Evolutionary conservation across 495 filamentous ascomycete species (phyloP).

Genomic region (Neurospora sp.): DNA sequence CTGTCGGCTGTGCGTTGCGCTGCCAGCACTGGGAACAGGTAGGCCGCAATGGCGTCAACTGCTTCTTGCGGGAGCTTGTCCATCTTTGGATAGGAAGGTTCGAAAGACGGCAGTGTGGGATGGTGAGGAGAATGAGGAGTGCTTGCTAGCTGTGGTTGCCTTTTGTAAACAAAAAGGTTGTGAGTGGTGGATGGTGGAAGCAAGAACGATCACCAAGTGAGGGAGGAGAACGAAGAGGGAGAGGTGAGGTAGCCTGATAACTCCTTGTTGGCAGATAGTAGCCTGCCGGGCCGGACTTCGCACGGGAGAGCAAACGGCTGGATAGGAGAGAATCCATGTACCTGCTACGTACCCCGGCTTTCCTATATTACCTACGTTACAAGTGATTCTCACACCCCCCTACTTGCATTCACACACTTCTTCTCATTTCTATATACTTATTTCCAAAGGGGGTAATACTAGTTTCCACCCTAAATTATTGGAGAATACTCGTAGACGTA

Average conservation of each 20-base stretch:
- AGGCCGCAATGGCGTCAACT: not conserved
- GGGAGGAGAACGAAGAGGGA: not conserved
- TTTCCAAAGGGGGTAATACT: no score
- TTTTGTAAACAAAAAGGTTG: not conserved
- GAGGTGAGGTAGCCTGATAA: not conserved
- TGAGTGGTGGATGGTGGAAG: not conserved
- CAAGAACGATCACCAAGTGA: not conserved
- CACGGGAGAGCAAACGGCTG: not conserved
- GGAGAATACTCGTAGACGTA: not conserved
- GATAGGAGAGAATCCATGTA: not conserved
- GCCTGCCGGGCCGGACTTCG: not conserved
- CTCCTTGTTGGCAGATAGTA: not conserved
- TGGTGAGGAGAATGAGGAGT: no score
- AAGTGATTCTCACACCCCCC: not conserved
- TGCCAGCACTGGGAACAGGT: not conserved
- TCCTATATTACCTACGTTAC: not conserved
- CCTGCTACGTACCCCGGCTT: not conserved
- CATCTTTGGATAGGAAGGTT: not conserved
- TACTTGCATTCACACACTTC: not conserved
- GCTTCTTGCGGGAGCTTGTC: not conserved
- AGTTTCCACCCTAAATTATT: not conserved
- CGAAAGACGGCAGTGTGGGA: not conserved
- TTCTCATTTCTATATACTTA: not conserved
- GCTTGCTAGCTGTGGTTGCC: not conserved
- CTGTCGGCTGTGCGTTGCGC: not conserved